Evolutionary conservation across 768 basidiomycete genomes (phyloP).

Genomic region (Aureoboletus auriporus): DNA sequence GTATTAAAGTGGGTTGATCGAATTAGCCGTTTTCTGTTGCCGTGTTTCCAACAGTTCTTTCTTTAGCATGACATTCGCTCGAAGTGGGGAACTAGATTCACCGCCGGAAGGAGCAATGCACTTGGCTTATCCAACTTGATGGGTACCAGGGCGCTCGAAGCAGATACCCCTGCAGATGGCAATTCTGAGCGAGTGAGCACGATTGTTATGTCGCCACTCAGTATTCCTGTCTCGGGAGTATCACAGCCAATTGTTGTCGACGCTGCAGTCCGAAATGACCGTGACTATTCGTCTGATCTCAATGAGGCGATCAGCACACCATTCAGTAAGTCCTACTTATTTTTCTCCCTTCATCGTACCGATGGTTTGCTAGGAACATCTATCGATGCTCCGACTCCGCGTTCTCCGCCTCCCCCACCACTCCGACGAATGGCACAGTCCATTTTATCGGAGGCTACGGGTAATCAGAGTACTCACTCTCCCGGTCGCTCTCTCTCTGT

Average conservation of each 20-base stretch:
- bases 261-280: not conserved
- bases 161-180: not conserved
- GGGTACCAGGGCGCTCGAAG: not conserved
- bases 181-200: not conserved
- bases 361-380: conserved; percentile 1
- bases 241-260: not conserved
- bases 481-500: not conserved
- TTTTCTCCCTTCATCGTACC: not conserved
- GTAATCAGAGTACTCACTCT: not conserved
- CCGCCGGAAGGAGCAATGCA: not conserved
- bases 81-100: not conserved
- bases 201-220: not conserved
- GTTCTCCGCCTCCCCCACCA: not conserved
- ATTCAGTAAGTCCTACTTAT: not conserved
- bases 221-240: not conserved
- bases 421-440: not conserved
- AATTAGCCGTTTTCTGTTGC: not conserved
- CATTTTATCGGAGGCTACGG: not conserved
- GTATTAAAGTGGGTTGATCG: not conserved
- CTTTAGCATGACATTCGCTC: conserved; percentile 2
- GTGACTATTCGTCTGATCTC: not conserved
- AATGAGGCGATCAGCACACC: not conserved
- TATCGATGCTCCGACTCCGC: not conserved
- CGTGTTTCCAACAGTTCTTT: not conserved
- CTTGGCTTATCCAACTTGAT: not conserved